Evolutionary conservation across 208 protist species (phyloP), one percentile per base, ranked within the genome.

Genomic region (Leishmania braziliensis): DNA sequence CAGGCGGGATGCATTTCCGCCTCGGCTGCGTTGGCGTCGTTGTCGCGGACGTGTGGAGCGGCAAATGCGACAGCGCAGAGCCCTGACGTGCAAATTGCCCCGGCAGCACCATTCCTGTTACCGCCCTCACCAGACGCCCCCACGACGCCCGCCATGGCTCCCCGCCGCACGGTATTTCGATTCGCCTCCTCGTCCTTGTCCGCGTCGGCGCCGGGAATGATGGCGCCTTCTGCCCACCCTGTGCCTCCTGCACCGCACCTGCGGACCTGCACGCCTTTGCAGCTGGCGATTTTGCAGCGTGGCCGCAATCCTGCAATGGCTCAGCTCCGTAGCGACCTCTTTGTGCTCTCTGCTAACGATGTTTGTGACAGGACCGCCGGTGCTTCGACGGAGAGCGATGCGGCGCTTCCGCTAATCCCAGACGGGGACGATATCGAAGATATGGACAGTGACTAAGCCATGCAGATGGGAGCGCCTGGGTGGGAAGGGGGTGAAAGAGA

Each of bases 141-240:
- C 9, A 29, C 69, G 4, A 36, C 46, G 46, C 46, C 46, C 6
- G 5, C 66, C 46, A 53, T 70, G 9, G 77, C 46, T 5, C 78
- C 75, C 43, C 88, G 82, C 10, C 82, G 72, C 75, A 91, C 82
- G 54, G 84, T 88, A 26, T 91, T 85, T 63, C 86, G 70, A 80
- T 84, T 88, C 78, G 66, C 26, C 4, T 75, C 78, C 39, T 20
- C 65, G 10, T 71, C 69, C 33, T 39, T 46, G 48, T 23, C 82
- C 63, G n/a, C 83, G 14, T 36, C 26, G 74, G 73, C 33, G 6
- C 26, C n/a, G 33, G 60, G 46, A 65, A 5, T 36, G n/a, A 20
- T 43, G 39, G 43, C 2, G 48, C 54, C 33, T 23, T 71, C 36
- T 71, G 18, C 69, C 12, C 69, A 73, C 20, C 16, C 69, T 29